phyloP scores from a whole-genome alignment of 352 stramenopile genomes.

The Halophytophthora batemanensis region DNA sequence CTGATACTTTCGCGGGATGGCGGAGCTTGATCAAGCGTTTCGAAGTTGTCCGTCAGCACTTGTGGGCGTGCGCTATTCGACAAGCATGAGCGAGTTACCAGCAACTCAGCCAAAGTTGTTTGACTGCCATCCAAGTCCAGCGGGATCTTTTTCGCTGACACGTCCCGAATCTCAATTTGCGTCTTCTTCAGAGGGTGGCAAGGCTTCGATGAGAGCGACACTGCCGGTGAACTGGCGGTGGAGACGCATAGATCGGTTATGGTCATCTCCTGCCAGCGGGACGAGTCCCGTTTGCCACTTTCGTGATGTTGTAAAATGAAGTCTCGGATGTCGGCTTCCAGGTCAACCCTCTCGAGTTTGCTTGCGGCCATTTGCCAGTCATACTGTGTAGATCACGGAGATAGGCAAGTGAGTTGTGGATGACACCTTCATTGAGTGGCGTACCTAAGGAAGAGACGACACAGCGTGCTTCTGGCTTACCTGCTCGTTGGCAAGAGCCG shows the following conservation, averaged over 20 bases:
- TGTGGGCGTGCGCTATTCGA: background rate
- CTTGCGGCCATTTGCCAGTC: constrained; percentile 80
- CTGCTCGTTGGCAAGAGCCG: constrained; percentile 77
- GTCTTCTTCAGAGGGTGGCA: constrained; percentile 45
- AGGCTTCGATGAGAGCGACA: constrained; percentile 43
- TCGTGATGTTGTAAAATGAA: constrained; percentile 55
- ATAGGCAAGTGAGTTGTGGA: background rate
- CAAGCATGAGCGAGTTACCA: constrained; percentile 26
- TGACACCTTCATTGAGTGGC: background rate
- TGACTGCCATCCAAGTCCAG: constrained; percentile 62
- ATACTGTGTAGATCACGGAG: constrained; percentile 41
- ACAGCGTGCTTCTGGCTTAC: constrained; percentile 18
- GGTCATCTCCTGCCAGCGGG: constrained; percentile 41
- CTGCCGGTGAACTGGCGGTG: constrained; percentile 25
- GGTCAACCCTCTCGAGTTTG: constrained; percentile 70
- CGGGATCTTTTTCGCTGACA: constrained; percentile 60
- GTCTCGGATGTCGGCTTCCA: constrained; percentile 62
- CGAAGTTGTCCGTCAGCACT: constrained; percentile 1
- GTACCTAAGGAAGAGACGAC: background rate
- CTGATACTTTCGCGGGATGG: constrained; percentile 2
- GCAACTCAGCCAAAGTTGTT: constrained; percentile 33
- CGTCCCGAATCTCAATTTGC: constrained; percentile 59
- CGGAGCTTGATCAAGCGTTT: constrained; percentile 4
- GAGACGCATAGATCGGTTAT: constrained; percentile 62
- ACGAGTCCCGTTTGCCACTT: constrained; percentile 8